Base-by-base conservation (phyloP, 192 early-diverging fungal species). In the Lobosporangium transversale region DNA sequence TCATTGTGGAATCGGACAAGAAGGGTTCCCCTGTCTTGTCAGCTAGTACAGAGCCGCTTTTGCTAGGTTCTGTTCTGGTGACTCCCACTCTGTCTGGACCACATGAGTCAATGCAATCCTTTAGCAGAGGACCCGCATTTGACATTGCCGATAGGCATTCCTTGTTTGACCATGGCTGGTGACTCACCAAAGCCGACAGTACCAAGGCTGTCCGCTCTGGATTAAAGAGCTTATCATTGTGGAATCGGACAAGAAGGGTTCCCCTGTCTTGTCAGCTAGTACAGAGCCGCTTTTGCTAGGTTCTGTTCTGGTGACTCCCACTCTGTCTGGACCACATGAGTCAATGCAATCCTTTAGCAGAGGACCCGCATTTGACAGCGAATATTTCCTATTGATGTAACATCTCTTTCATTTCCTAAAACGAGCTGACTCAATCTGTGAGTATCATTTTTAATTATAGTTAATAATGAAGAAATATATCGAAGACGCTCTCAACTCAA, bases 41-140 rank as follows among this genome's bases (percentile, higher is more conserved):
- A 59, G 58, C 58, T 26, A 59, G 58, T 30, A 30, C 58, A 30
- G 58, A 47, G 12, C 43, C 44, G 58, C 20, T 23, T 14, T 59
- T 59, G 58, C 58, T 45, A 47, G 58, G 43, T 30, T 47, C 44
- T 43, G 23, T 30, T 4, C 44, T 59, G 44, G 58, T 59, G 58
- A 59, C 58, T 4, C 58, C 58, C 58, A 59, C 58, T 14, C 1
- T 59, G 58, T 29, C 58, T 59, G 43, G 58, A 59, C 58, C 58
- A 47, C 58, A 59, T 59, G 58, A 45, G 58, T 59, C 43, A 47
- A 59, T 59, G 58, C 58, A 59, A 29, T 59, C 58, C 58, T 47
- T 47, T 18, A 59, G 58, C 58, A 59, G 43, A 59, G 58, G 58
- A 47, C 40, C 55, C 35, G 37, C 55, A 57, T 57, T 21, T 57